Evolutionary conservation across 805 yeast species (phyloP).

Genomic region (Grigorovia transvaalensis): DNA sequence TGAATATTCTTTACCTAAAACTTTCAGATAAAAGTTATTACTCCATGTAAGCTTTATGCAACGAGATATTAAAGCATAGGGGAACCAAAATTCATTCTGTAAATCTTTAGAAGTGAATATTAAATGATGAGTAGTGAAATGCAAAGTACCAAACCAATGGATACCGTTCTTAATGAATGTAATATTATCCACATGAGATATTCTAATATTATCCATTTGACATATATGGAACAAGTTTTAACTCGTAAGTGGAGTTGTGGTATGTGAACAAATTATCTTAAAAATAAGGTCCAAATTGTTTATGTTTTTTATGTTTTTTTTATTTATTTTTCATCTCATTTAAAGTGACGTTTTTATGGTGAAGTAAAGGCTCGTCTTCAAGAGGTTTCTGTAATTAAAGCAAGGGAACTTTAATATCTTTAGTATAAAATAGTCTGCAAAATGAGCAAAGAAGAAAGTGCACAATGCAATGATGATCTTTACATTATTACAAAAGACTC

Average conservation of each 20-base stretch:
- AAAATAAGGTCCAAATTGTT: too few species aligned
- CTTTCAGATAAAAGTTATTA: conserved; percentile 42
- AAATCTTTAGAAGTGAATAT: conserved; percentile 37
- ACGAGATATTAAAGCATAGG: conserved; percentile 72
- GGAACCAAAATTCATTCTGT: conserved; percentile 73
- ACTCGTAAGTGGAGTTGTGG: neutral
- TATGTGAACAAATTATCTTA: too few species aligned
- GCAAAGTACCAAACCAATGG: conserved; percentile 48
- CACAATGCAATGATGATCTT: too few species aligned
- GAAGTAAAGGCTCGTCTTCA: too few species aligned
- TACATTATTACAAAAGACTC: too few species aligned
- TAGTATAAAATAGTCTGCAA: too few species aligned
- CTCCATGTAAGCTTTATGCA: conserved; percentile 33
- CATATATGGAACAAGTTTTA: neutral
- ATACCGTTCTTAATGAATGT: conserved; percentile 49
- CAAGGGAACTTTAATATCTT: too few species aligned
- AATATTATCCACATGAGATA: conserved; percentile 44
- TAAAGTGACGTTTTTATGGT: too few species aligned
- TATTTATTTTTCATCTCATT: too few species aligned
- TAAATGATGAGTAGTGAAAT: conserved; percentile 65
- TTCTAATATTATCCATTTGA: conserved; percentile 45
- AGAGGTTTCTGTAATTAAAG: too few species aligned
- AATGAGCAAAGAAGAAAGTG: too few species aligned
- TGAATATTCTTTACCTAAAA: conserved; percentile 70
- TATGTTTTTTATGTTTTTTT: too few species aligned